Percentiles rank a stretch among this genome's conserved stretches.
Conservation (phyloP, 176 grass and related monocot genomes). For the Bolboschoenus planiculmis region DNA sequence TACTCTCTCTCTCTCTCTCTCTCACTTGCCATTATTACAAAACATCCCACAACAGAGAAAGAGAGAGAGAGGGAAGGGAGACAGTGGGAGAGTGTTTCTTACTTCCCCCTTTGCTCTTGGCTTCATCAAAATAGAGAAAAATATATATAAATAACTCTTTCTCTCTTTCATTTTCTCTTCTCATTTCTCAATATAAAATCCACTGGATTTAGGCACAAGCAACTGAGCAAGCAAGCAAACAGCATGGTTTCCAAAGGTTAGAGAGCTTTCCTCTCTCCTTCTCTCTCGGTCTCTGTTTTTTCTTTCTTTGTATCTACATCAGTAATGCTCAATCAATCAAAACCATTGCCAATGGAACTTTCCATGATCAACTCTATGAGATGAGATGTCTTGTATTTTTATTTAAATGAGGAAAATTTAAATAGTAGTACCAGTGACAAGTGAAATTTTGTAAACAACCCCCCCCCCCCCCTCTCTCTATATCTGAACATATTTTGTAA, state of each 20-base stretch:
- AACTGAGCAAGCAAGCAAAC: not conserved
- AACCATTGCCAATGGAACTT: not conserved
- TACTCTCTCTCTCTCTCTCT: not conserved
- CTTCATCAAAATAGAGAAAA: not conserved
- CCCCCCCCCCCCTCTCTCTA: too few relatives aligned
- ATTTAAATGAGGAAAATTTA: not conserved
- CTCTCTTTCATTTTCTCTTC: not conserved
- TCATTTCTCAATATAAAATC: not conserved
- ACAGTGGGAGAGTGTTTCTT: not conserved
- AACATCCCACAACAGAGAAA: not conserved
- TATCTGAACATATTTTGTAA: not conserved
- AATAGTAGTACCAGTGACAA: not conserved
- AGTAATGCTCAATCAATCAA: not conserved
- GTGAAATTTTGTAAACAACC: not conserved
- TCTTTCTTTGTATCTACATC: not conserved
- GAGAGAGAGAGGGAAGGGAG: not conserved
- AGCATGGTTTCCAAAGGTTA: slow-evolving; percentile 1
- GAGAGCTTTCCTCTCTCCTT: not conserved
- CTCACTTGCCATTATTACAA: not conserved
- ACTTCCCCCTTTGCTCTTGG: not conserved
- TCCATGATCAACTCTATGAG: not conserved
- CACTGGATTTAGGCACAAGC: not conserved
- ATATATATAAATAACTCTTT: not conserved
- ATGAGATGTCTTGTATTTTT: not conserved
- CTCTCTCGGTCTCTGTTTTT: not conserved